phyloP scores from a whole-genome alignment of 2,329 filamentous ascomycete genomes.

The Hymenoscyphus linearis region DNA sequence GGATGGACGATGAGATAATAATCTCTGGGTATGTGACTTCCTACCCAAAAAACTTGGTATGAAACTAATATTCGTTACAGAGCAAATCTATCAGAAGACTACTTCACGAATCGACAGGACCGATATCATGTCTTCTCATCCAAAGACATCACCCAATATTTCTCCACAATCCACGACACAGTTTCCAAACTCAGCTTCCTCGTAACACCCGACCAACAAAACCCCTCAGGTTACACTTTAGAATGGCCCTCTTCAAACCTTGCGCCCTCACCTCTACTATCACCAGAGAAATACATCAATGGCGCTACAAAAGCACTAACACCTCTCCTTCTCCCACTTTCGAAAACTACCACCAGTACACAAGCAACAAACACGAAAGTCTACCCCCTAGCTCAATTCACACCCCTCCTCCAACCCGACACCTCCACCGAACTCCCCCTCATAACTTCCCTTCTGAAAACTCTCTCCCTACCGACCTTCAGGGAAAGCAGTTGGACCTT shows the following conservation, averaged over 20 bases:
- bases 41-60: background rate
- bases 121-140: conserved; percentile 89
- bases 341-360: conserved; percentile 16
- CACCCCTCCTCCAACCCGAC: conserved; percentile 72
- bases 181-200: conserved; percentile 78
- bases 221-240: conserved; percentile 53
- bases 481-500: conserved; percentile 82
- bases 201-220: conserved; percentile 55
- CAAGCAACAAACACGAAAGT: conserved; percentile 57
- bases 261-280: conserved; percentile 67
- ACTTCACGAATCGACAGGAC: conserved; percentile 94
- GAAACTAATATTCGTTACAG: conserved; percentile 31
- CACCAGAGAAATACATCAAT: conserved; percentile 63
- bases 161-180: conserved; percentile 68
- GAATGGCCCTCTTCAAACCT: conserved; percentile 73
- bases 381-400: conserved; percentile 84
- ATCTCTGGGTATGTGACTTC: conserved; percentile 66
- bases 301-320: conserved; percentile 62
- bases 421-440: conserved; percentile 85
- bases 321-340: conserved; percentile 51
- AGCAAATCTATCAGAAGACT: conserved; percentile 87
- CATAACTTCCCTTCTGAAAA: conserved; percentile 67
- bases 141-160: conserved; percentile 75
- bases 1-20: conserved; percentile 90
- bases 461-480: conserved; percentile 59